These are phyloP conservation scores for Pezicula neosporulosa DNA, from an alignment of 2,329 filamentous ascomycete genomes.

Conservation along the genomic window DNA sequence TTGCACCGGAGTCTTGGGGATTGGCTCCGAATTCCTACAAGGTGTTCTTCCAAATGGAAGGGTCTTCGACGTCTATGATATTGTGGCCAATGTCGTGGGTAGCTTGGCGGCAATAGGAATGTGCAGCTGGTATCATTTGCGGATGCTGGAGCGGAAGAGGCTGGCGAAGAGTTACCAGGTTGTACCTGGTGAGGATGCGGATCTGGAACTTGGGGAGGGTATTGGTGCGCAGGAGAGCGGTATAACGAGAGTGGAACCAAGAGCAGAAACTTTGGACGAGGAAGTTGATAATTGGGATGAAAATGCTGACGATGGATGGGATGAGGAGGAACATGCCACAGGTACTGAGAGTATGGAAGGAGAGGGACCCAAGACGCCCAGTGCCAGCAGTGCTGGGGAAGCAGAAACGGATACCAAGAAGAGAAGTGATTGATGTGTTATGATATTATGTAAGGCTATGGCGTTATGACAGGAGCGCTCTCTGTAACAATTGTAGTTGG, in stretches of 20 bases:
- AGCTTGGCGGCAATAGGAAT: conserved; percentile 68
- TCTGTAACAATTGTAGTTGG: neutral
- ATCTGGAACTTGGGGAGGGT: conserved; percentile 73
- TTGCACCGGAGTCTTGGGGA: conserved; percentile 68
- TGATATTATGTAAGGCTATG: conserved; percentile 13
- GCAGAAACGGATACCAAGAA: conserved; percentile 26
- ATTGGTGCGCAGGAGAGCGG: conserved; percentile 59
- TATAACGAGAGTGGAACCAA: conserved; percentile 40
- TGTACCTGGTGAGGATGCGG: conserved; percentile 61
- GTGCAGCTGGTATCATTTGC: conserved; percentile 89
- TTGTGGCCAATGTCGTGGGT: conserved; percentile 82
- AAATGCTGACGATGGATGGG: conserved; percentile 63
- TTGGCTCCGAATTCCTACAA: conserved; percentile 76
- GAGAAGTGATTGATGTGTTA: conserved; percentile 19
- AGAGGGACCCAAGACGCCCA: conserved; percentile 29
- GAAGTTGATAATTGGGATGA: conserved; percentile 95
- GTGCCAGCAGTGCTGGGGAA: conserved; percentile 30
- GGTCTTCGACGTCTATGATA: conserved; percentile 74
- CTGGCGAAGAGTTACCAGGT: conserved; percentile 68
- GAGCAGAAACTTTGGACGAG: conserved; percentile 59
- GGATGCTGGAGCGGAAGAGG: conserved; percentile 88
- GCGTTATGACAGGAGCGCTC: conserved; percentile 2
- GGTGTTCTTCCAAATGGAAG: conserved; percentile 71
- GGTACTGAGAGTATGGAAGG: conserved; percentile 21
- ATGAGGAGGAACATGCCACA: conserved; percentile 46